phyloP scores from a whole-genome alignment of 75 land plant genomes.

The Pseudotsuga menziesii region DNA sequence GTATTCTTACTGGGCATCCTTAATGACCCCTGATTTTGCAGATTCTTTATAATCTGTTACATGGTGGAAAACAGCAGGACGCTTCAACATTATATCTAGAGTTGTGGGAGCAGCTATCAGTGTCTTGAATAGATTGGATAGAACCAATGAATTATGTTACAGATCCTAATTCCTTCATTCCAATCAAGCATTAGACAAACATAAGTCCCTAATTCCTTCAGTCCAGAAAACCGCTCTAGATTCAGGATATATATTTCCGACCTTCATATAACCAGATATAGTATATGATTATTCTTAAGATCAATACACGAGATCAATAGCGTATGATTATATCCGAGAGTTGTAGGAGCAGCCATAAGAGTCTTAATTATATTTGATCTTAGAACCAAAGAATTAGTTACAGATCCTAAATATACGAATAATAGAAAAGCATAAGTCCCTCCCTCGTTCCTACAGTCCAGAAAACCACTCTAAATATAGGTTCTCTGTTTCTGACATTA shows the following conservation, averaged over 20 bases:
- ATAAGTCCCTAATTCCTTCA: no score
- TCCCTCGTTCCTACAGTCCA: background rate
- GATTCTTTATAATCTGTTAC: constrained; percentile 88
- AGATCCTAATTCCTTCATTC: no score
- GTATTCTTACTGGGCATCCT: constrained; percentile 11
- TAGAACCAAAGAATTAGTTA: background rate
- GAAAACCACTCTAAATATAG: background rate
- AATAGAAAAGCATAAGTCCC: background rate
- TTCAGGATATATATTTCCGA: no score
- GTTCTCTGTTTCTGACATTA: background rate
- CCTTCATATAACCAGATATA: no score
- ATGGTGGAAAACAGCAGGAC: constrained; percentile 70
- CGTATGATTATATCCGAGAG: no score
- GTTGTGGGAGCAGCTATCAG: constrained; percentile 25
- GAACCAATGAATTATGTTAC: no score
- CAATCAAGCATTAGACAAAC: no score
- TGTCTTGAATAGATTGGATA: no score
- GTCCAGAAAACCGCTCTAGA: no score
- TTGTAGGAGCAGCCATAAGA: constrained; percentile 52
- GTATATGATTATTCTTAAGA: no score
- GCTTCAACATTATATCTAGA: constrained; percentile 73
- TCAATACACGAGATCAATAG: no score
- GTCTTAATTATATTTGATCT: constrained; percentile 32
- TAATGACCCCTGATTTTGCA: constrained; percentile 65
- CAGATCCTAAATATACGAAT: background rate